These are phyloP conservation scores for Hanseniaspora lachancei DNA, from an alignment of 805 yeast species.

Conservation along the genomic window DNA sequence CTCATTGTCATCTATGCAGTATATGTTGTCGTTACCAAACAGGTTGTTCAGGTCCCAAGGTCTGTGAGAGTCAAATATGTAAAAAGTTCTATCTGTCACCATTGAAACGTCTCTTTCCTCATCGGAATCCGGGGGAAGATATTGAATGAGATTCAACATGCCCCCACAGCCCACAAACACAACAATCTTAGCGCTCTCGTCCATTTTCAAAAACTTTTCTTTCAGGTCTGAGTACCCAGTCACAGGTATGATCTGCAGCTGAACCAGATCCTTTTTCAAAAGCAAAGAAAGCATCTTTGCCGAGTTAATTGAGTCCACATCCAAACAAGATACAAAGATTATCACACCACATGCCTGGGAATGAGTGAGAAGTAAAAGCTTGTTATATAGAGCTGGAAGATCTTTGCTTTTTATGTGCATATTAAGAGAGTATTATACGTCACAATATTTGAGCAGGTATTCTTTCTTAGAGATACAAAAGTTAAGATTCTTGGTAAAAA, in stretches of 20 bases:
- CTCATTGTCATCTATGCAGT: constrained; percentile 75
- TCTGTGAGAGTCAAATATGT: constrained; percentile 79
- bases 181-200: constrained; percentile 62
- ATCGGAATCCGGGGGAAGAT: constrained; percentile 52
- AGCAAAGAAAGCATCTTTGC: constrained; percentile 60
- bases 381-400: constrained; percentile 4
- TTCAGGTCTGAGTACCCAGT: constrained; percentile 78
- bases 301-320: constrained; percentile 85
- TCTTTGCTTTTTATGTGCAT: constrained; percentile 11
- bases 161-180: constrained; percentile 88
- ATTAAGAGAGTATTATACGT: not conserved
- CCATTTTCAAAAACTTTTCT: constrained; percentile 48
- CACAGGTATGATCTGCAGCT: constrained; percentile 80
- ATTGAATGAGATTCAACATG: constrained; percentile 61
- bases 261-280: constrained; percentile 69
- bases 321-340: constrained; percentile 77
- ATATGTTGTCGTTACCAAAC: constrained; percentile 65
- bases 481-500: no score
- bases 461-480: not conserved
- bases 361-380: not conserved
- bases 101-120: constrained; percentile 24
- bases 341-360: constrained; percentile 57
- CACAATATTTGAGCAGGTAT: no score
- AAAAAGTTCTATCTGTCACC: constrained; percentile 40
- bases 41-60: constrained; percentile 95